A percentile compares a stretch with the other conserved stretches of the same genome.
Evolutionary conservation across 177 flowering plant species (phyloP).

Genomic region (Vitis hybrid): DNA sequence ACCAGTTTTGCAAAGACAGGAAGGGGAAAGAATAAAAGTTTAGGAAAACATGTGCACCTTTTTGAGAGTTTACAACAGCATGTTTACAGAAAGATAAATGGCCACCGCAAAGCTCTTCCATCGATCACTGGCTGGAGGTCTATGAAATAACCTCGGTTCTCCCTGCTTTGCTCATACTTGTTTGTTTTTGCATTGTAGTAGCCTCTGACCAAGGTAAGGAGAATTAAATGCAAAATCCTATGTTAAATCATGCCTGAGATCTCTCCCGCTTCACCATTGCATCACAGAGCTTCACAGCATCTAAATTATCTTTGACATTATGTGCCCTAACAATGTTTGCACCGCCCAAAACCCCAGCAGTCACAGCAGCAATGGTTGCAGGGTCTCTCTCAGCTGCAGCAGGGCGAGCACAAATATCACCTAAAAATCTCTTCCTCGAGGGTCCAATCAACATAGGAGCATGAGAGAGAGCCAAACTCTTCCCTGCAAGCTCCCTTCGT

Average conservation of each 20-base stretch:
- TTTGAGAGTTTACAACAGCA: background rate
- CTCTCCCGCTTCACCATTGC: conserved; percentile 40
- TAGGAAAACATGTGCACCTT: background rate
- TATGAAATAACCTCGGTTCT: background rate
- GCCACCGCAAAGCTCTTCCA: background rate
- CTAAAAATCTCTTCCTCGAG: conserved; percentile 87
- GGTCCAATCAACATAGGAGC: conserved; percentile 82
- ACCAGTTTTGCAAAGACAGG: background rate
- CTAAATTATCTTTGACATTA: conserved; percentile 71
- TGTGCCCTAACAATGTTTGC: conserved; percentile 94
- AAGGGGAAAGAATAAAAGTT: background rate
- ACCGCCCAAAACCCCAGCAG: conserved; percentile 74
- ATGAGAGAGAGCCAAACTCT: conserved; percentile 70
- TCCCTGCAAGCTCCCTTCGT: conserved; percentile 53
- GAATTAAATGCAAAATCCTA: background rate
- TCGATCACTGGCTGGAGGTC: background rate
- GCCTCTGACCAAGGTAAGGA: background rate
- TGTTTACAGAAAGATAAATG: background rate
- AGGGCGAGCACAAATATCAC: conserved; percentile 62
- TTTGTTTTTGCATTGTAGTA: no score
- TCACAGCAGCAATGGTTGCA: conserved; percentile 70
- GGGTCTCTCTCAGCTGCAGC: conserved; percentile 70
- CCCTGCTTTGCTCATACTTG: no score
- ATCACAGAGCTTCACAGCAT: conserved; percentile 84
- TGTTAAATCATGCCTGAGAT: background rate